phyloP scores from a whole-genome alignment of 495 filamentous ascomycete species.

The Talaromyces ruber region DNA sequence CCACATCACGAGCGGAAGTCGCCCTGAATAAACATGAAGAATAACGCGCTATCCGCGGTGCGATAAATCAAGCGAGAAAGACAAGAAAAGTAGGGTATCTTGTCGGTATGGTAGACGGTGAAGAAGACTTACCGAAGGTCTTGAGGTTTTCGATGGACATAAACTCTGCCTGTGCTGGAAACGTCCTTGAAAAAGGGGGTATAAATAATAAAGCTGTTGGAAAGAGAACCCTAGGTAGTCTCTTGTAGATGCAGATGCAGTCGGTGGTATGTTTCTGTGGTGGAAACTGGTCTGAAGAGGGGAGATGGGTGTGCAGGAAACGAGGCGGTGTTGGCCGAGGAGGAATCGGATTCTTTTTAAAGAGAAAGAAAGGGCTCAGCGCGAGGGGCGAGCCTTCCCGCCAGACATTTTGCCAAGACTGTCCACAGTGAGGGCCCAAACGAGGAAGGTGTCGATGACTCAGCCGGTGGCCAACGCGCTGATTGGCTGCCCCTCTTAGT shows the following conservation, averaged over 20 bases:
- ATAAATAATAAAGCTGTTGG: slow-evolving; percentile 19
- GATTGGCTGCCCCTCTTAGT: slow-evolving; percentile 5
- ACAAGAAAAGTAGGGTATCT: background rate
- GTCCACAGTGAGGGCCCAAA: background rate
- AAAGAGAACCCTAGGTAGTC: slow-evolving; percentile 28
- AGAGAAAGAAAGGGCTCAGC: background rate
- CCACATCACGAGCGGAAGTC: background rate
- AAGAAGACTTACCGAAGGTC: slow-evolving; percentile 77
- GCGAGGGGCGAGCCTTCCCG: slow-evolving; percentile 1
- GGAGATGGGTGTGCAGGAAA: slow-evolving; percentile 12
- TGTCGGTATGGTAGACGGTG: slow-evolving; percentile 16
- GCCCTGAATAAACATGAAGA: background rate
- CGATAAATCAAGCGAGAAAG: background rate
- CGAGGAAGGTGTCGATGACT: slow-evolving; percentile 2
- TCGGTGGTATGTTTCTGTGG: slow-evolving; percentile 2
- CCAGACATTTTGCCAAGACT: background rate
- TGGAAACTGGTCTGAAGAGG: slow-evolving; percentile 4
- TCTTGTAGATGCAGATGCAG: slow-evolving; percentile 4
- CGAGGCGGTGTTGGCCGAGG: slow-evolving; percentile 19
- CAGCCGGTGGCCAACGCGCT: slow-evolving; percentile 2
- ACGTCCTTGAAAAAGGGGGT: slow-evolving; percentile 37
- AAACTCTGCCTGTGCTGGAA: slow-evolving; percentile 60
- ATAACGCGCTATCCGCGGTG: background rate
- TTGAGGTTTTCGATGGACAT: slow-evolving; percentile 99
- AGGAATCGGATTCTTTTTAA: slow-evolving; percentile 13